These are phyloP conservation scores for Fraxinus baroniana DNA, from an alignment of 305 asterid species.

Conservation along the genomic window DNA sequence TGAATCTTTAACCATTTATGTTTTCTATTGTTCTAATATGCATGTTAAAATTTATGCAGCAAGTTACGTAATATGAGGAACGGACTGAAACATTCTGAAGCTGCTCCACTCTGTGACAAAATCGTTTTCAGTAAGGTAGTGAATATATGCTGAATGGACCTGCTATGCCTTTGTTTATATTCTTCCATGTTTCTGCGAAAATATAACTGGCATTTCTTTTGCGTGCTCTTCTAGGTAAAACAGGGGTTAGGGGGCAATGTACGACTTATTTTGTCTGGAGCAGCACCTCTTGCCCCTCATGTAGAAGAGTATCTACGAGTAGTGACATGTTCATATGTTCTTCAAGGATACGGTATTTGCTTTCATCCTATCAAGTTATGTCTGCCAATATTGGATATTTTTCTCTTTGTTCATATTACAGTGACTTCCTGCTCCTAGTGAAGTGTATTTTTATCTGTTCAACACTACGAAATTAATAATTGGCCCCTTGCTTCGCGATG, in stretches of 20 bases:
- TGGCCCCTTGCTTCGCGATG: not conserved
- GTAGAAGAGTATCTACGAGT: conserved; percentile 84
- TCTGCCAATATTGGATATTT: conserved; percentile 1
- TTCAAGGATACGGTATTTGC: conserved; percentile 87
- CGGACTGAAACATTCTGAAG: conserved; percentile 69
- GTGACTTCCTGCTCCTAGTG: not conserved
- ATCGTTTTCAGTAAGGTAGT: conserved; percentile 75
- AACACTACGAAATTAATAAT: not conserved
- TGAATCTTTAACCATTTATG: conserved; percentile 1
- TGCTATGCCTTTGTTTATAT: conserved; percentile 16
- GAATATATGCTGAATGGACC: conserved; percentile 18
- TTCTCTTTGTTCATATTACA: not conserved
- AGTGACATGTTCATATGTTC: conserved; percentile 70
- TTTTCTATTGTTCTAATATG: conserved; percentile 24
- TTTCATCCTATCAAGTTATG: conserved; percentile 14
- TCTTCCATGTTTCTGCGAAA: conserved; percentile 12
- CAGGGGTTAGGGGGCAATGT: conserved; percentile 88
- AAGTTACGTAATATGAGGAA: conserved; percentile 69
- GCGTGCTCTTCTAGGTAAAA: conserved; percentile 56
- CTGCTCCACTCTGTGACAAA: conserved; percentile 70
- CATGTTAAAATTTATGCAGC: conserved; percentile 33
- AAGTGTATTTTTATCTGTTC: not conserved
- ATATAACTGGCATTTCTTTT: conserved; percentile 20
- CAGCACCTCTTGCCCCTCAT: conserved; percentile 91
- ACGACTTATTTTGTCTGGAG: conserved; percentile 81